Base-by-base conservation (phyloP, 495 filamentous ascomycete species). In the Aspergillus nidulans region DNA sequence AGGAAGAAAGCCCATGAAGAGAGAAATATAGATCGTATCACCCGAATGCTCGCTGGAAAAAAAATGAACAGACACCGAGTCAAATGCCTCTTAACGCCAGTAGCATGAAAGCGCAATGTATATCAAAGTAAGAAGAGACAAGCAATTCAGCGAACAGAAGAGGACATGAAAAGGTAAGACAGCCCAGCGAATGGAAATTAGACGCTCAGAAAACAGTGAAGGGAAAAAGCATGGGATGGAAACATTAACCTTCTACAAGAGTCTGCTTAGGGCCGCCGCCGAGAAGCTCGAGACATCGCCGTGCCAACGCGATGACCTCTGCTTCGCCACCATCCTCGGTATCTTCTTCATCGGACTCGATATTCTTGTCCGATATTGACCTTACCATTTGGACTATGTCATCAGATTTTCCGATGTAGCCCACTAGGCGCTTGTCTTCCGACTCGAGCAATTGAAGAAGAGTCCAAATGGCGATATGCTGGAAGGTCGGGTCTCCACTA, bases 391-490 rank as follows among this genome's bases (percentile, higher is more conserved):
- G 82, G 24, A 97, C 85, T 62, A 98, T 84, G 49, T 92, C 88
- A 34, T 92, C 86, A 5, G 91, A 90, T 60, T 92, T 85, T 48
- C 88, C 83, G 53, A 98, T 97, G 20, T 90, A 83, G 21, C 82
- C 81, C 42, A 96, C 87, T 30, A 98, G 78, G 50, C 84, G 86
- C 67, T 85, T 81, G 61, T 98, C 92, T 64, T 94, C 91, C 0
- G 94, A 96, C 69, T 98, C 94, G 16, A 97, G 82, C 2, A 98
- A 82, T 65, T 98, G 94, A 9, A 97, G 83, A 41, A 98, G 75
- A 0, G 94, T 98, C 94, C 94, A 98, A 59, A 97, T 97, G 32
- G 94, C 92, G 62, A 98, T 98, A 69, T 98, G 94, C 67, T 98
- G 94, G 77, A 98, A 98, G 1, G 94, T 98, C 12, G 95, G 86